These are phyloP conservation scores for Neofusicoccum cordaticola DNA, from an alignment of 2,329 filamentous ascomycete genomes.

Conservation along the genomic window DNA sequence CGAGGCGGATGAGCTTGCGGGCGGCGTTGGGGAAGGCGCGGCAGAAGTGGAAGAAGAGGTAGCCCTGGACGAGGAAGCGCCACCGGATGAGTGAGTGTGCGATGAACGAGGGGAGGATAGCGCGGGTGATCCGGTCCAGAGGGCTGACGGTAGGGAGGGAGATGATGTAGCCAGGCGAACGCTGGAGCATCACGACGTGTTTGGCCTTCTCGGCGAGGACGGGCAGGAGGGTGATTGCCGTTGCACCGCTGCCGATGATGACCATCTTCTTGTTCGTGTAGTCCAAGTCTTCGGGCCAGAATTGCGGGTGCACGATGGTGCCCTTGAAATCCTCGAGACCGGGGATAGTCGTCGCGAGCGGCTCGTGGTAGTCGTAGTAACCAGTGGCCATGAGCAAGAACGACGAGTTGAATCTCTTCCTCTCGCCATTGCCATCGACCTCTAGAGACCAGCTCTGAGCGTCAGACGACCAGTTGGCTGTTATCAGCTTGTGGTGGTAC, in stretches of 20 bases:
- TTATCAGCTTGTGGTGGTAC: constrained; percentile 42
- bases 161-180: constrained; percentile 69
- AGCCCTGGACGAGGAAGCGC: constrained; percentile 50
- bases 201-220: constrained; percentile 59
- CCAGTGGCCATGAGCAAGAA: constrained; percentile 63
- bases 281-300: constrained; percentile 69
- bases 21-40: constrained; percentile 52
- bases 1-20: constrained; percentile 46
- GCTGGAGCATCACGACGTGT: constrained; percentile 75
- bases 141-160: constrained; percentile 47
- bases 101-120: constrained; percentile 48
- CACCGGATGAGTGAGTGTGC: constrained; percentile 50
- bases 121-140: constrained; percentile 39
- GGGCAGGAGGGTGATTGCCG: constrained; percentile 74
- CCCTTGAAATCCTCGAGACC: constrained; percentile 66
- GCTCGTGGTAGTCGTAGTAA: constrained; percentile 70
- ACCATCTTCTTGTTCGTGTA: constrained; percentile 66
- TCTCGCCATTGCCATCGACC: constrained; percentile 35
- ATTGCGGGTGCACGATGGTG: constrained; percentile 65
- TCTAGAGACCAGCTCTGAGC: constrained; percentile 48
- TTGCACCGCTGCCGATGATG: constrained; percentile 75
- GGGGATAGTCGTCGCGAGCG: constrained; percentile 59
- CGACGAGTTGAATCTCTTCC: constrained; percentile 38
- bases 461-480: constrained; percentile 45
- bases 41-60: constrained; percentile 51